Evolutionary conservation across 306 rosid species (phyloP), one percentile per base, ranked within the genome.

Genomic region (Rosa rugosa): DNA sequence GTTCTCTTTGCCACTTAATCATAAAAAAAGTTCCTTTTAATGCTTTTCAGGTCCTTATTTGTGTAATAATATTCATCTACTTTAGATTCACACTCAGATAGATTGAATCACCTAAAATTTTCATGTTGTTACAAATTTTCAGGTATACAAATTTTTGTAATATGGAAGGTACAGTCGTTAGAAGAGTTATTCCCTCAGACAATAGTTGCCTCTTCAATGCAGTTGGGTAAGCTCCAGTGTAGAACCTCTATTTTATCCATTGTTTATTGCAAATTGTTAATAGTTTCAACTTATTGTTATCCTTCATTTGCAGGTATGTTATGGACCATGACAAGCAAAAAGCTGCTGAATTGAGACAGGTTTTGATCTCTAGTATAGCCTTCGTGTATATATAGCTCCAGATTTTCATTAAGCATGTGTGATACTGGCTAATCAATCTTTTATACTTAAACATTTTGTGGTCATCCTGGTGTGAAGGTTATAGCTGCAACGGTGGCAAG

Each of bases 151-250:
- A 2, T 5, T 27, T 63, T 41, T 77, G 5, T 20, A 83, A 54
- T 77, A 92, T 90, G 98, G 98, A 93, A 77, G 98, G 97, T n/a
- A 60, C 75, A 72, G 82, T 93, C 31, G 83, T 82, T 72, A 91
- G 98, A 86, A 91, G 97, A 80, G 93, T 91, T 41, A 93, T 91
- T 83, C 97, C 95, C 78, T 91, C 98, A 25, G 89, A 90, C 80
- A 93, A 96, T 80, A 93, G 97, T 82, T 96, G 99, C 80, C 92
- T 96, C 80, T 96, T 96, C 76, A 96, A 96, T 81, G 99, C 99
- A 5, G 92, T 96, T 40, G 98, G 99, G 99, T 96, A 84, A 77
- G 86, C 80, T 79, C 73, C 36, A n/a, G 13, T 74, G 68, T 13
- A 20, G 44, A 47, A 4, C 57, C 46, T 60, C 22, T 45, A 23